phyloP scores from a whole-genome alignment of 371 early-diverging fungal species.

The Blakeslea trispora region DNA sequence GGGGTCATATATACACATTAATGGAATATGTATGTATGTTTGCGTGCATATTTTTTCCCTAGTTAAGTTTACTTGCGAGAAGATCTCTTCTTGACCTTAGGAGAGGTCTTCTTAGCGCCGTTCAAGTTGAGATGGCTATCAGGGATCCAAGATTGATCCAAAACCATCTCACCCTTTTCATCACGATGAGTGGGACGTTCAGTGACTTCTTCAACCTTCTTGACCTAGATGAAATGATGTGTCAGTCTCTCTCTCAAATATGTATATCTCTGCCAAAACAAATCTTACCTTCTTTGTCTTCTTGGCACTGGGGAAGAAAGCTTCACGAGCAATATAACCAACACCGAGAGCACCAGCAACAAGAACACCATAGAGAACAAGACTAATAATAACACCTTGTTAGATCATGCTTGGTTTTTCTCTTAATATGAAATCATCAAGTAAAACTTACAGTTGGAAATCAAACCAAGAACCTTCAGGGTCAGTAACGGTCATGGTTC shows the following conservation, averaged over 20 bases:
- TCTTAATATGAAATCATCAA: not conserved
- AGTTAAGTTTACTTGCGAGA: slow-evolving; percentile 19
- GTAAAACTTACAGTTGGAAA: slow-evolving; percentile 51
- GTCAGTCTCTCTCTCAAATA: too few species aligned
- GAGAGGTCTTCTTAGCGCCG: slow-evolving; percentile 41
- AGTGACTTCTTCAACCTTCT: slow-evolving; percentile 34
- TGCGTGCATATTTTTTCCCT: too few species aligned
- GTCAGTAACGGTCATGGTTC: slow-evolving; percentile 45
- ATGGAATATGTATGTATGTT: too few species aligned
- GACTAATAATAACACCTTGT: slow-evolving; percentile 26
- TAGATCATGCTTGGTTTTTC: too few species aligned
- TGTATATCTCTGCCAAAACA: too few species aligned
- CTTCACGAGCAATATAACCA: slow-evolving; percentile 44
- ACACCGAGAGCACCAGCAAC: slow-evolving; percentile 45
- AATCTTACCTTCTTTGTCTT: slow-evolving; percentile 32
- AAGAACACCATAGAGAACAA: slow-evolving; percentile 49
- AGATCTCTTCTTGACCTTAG: slow-evolving; percentile 49
- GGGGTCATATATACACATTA: too few species aligned
- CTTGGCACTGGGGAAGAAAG: slow-evolving; percentile 43
- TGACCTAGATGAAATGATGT: slow-evolving; percentile 20
- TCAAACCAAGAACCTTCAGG: slow-evolving; percentile 50
- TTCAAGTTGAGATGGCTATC: slow-evolving; percentile 47
- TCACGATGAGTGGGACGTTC: slow-evolving; percentile 51
- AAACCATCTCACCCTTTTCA: slow-evolving; percentile 52
- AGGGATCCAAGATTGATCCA: slow-evolving; percentile 57